phyloP scores from a whole-genome alignment of 2,329 filamentous ascomycete genomes.

The Ceratocystis smalleyi region DNA sequence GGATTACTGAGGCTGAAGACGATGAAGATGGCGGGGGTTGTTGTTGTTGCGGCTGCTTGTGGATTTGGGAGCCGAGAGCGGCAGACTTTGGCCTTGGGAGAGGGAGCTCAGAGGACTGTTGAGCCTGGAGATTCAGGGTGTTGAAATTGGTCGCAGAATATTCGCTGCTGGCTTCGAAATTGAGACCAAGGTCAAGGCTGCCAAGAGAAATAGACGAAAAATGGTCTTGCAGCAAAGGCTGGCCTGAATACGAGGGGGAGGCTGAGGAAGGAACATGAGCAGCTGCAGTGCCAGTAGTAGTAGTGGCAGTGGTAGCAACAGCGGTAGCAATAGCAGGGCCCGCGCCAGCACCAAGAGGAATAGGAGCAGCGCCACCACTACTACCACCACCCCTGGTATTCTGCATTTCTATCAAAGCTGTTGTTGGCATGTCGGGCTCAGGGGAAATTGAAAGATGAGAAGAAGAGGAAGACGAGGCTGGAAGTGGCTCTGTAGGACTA shows the following conservation, averaged over 20 bases:
- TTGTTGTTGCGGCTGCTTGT: background rate
- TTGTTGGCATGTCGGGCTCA: conserved; percentile 7
- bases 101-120: background rate
- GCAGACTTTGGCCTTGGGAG: background rate
- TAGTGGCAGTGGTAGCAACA: background rate
- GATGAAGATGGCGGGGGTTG: background rate
- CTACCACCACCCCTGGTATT: conserved; percentile 2
- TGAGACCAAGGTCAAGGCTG: conserved; percentile 5
- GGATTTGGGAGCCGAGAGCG: background rate
- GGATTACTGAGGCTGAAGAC: conserved; percentile 16
- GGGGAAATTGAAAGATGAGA: background rate
- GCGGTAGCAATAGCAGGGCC: background rate
- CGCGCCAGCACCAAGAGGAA: background rate
- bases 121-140: background rate
- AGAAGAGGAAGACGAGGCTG: background rate
- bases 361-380: background rate
- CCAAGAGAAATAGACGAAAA: conserved; percentile 12
- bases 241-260: conserved; percentile 8
- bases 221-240: background rate
- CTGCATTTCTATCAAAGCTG: background rate
- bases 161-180: conserved; percentile 7
- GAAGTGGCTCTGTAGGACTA: background rate
- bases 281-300: background rate
- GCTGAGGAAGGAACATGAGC: conserved; percentile 2
- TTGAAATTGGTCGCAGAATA: conserved; percentile 1